Conservation (phyloP, 495 filamentous ascomycete genomes). For the Penicillium macrosclerotiorum region DNA sequence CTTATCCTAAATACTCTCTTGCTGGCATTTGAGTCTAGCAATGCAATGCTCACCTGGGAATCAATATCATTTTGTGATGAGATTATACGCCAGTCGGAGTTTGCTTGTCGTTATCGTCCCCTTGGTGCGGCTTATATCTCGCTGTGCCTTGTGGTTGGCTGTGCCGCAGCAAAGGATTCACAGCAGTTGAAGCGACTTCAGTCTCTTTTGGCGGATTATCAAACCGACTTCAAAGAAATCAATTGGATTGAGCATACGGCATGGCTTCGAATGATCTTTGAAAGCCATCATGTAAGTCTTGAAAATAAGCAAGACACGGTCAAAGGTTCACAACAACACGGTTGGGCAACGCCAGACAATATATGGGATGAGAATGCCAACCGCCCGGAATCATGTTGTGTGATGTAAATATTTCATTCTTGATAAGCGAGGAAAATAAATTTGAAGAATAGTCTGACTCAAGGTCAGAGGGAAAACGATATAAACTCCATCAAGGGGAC, state of each 20-base stretch:
- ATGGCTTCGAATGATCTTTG: slow-evolving; percentile 7
- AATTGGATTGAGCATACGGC: slow-evolving; percentile 5
- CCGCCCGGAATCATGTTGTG: slow-evolving; percentile 4
- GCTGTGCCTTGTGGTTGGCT: slow-evolving; percentile 12
- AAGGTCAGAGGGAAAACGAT: too few species aligned
- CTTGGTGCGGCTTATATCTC: slow-evolving; percentile 15
- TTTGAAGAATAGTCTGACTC: too few species aligned
- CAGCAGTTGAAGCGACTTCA: slow-evolving; percentile 7
- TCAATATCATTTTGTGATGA: slow-evolving; percentile 16
- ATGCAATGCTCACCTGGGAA: slow-evolving; percentile 13
- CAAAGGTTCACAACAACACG: background rate
- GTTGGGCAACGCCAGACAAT: background rate
- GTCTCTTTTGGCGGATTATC: slow-evolving; percentile 5
- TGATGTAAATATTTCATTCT: background rate
- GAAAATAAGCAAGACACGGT: background rate
- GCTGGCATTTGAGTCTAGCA: slow-evolving; percentile 18
- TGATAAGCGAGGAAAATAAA: background rate
- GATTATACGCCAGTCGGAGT: slow-evolving; percentile 12
- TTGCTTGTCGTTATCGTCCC: slow-evolving; percentile 12
- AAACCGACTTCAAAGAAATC: slow-evolving; percentile 9
- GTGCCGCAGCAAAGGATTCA: slow-evolving; percentile 6
- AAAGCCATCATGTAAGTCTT: background rate
- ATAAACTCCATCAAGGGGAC: background rate
- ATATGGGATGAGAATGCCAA: background rate
- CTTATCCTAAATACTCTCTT: slow-evolving; percentile 32